These are phyloP conservation scores for Lagerstroemia speciosa DNA, from an alignment of 345 rosid genomes.

Conservation along the genomic window DNA sequence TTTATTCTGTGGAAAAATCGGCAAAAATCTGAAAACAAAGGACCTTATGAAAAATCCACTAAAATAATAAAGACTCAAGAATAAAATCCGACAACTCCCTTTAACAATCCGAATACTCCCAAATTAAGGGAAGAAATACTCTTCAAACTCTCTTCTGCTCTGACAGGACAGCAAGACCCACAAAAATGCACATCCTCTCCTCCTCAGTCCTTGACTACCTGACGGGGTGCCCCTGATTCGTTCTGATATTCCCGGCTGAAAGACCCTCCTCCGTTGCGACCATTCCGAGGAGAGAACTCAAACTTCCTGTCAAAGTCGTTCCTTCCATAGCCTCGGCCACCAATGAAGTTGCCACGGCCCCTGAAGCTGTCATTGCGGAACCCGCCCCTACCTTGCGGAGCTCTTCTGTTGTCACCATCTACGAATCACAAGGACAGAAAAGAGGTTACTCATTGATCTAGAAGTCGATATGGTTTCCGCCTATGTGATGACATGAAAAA, in stretches of 20 bases:
- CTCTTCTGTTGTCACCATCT: constrained; percentile 38
- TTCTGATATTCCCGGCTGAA: constrained; percentile 9
- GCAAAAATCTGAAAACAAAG: no score
- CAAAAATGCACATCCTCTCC: no score
- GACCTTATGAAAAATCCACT: no score
- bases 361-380: constrained; percentile 40
- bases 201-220: neutral
- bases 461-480: no score
- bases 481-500: neutral
- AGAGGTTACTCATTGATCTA: neutral
- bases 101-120: no score
- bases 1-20: no score
- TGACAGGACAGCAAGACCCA: no score
- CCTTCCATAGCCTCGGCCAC: constrained; percentile 20
- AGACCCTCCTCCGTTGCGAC: neutral
- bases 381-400: constrained; percentile 30
- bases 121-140: no score
- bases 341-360: constrained; percentile 36
- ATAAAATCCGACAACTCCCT: no score
- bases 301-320: constrained; percentile 8
- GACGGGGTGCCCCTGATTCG: neutral
- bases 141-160: no score
- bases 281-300: neutral
- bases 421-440: constrained; percentile 8
- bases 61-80: no score